phyloP scores from a whole-genome alignment of 345 rosid genomes.

The Linum lewisii region DNA sequence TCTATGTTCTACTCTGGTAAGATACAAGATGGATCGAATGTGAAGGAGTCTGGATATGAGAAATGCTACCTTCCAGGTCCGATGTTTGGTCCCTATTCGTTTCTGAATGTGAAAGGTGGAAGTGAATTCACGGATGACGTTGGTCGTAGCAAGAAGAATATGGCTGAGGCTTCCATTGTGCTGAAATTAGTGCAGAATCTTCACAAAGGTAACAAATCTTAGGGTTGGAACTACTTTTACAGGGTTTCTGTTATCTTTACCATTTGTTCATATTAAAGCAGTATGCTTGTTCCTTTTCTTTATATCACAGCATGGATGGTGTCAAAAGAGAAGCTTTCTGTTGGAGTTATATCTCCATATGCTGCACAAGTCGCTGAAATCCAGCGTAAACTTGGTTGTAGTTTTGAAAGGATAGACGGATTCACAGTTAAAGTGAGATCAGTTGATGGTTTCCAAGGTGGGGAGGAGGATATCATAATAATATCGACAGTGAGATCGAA shows the following conservation, averaged over 20 bases:
- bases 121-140: constrained; percentile 21
- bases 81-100: constrained; percentile 41
- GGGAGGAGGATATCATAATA: constrained; percentile 23
- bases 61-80: constrained; percentile 15
- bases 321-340: constrained; percentile 8
- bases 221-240: no score
- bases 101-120: constrained; percentile 30
- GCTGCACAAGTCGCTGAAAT: constrained; percentile 20
- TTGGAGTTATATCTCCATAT: constrained; percentile 25
- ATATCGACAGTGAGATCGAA: constrained; percentile 13
- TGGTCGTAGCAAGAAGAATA: constrained; percentile 23
- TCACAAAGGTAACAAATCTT: constrained; percentile 5
- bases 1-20: constrained; percentile 31
- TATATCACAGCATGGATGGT: constrained; percentile 14
- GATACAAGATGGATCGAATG: constrained; percentile 39
- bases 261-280: neutral
- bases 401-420: neutral
- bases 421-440: constrained; percentile 24
- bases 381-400: constrained; percentile 13
- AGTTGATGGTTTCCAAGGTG: constrained; percentile 22
- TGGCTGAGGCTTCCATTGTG: constrained; percentile 33
- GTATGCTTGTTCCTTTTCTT: constrained; percentile 1
- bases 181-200: constrained; percentile 25
- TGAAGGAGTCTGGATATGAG: constrained; percentile 15
- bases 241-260: neutral